Conservation (phyloP, 768 basidiomycete species). For the Pholiota molesta region DNA sequence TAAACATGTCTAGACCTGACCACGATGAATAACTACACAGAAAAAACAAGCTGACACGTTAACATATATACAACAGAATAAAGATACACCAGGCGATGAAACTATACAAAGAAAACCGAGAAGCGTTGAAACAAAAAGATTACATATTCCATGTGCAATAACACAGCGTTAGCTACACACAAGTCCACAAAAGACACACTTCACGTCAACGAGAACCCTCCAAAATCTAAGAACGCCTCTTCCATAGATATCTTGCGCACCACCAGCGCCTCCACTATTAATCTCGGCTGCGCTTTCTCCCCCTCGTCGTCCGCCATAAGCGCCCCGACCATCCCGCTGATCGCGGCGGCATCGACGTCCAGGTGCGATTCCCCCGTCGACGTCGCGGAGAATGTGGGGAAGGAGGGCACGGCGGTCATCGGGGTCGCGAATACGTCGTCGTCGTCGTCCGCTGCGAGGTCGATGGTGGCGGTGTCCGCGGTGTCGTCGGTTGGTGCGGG, state of each 20-base stretch:
- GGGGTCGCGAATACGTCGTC: constrained; percentile 43
- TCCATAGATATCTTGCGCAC: constrained; percentile 77
- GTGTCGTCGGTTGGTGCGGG: not conserved
- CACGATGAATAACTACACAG: too few relatives aligned
- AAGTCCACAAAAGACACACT: not conserved
- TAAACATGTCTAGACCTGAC: too few relatives aligned
- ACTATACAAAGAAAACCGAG: too few relatives aligned
- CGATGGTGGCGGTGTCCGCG: not conserved
- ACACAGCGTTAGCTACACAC: not conserved
- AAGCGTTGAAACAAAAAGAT: too few relatives aligned
- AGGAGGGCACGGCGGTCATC: constrained; percentile 24
- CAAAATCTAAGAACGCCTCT: constrained; percentile 79
- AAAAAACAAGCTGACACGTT: too few relatives aligned
- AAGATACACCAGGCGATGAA: too few relatives aligned
- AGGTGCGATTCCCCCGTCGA: constrained; percentile 30
- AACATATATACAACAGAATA: too few relatives aligned
- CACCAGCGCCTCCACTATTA: constrained; percentile 82
- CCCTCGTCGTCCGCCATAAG: constrained; percentile 11
- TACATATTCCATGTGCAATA: too few relatives aligned
- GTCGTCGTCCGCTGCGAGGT: constrained; percentile 26
- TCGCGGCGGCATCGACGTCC: constrained; percentile 27
- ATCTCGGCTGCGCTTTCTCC: constrained; percentile 43
- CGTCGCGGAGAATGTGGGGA: constrained; percentile 28
- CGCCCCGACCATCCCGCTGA: constrained; percentile 25
- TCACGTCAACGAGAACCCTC: constrained; percentile 52